Base-by-base conservation (phyloP, 495 filamentous ascomycete genomes). In the Trichoderma reesei region DNA sequence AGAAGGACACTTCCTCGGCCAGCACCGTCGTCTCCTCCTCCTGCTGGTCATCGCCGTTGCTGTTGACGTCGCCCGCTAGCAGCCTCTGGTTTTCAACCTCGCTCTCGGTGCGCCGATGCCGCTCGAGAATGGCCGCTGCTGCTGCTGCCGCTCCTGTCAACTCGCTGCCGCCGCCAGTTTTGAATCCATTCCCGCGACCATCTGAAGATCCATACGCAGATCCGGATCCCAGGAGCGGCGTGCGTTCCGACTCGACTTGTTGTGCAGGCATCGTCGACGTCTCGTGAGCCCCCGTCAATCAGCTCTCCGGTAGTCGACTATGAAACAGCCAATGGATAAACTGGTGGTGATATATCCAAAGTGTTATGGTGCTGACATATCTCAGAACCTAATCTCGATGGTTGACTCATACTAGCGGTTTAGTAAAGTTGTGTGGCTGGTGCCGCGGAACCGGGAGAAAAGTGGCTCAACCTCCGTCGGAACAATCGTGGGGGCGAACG, bases 1-100 rank as follows among this genome's bases (percentile, higher is more conserved):
- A 67, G 11, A 79, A 75, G 14, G 76, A 76, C n/a, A 80, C 67
- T 61, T 83, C 76, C 13, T 79, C 70, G 11, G 69, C 67, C 5
- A 85, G 60, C 63, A 82, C 61, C 39, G 72, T 72, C 39, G 72
- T 56, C 61, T 78, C 74, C 26, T 67, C 72, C 1, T 67, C 70
- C 39, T 63, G 8, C 3, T 63, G 70, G 20, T 65, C 13, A 6
- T 48, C 26, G 34, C 36, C 42, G 16, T 34, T 33, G 39, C 16
- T 33, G 37, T 18, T 37, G 26, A 8, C 13, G 13, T 61, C 60
- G 60, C 18, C 56, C 0, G 56, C 56, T 14, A 48, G 44, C 16
- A 48, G 44, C n/a, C n/a, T 16, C 44, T 26, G 26, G 26, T 26
- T 26, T 26, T 48, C 44, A 3, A 8, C n/a, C 16, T 48, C 44